A percentile compares a stretch with the other conserved stretches of the same genome.
Evolutionary conservation across 805 yeast species (phyloP).

Genomic region (Isabelozyma gotoi): DNA sequence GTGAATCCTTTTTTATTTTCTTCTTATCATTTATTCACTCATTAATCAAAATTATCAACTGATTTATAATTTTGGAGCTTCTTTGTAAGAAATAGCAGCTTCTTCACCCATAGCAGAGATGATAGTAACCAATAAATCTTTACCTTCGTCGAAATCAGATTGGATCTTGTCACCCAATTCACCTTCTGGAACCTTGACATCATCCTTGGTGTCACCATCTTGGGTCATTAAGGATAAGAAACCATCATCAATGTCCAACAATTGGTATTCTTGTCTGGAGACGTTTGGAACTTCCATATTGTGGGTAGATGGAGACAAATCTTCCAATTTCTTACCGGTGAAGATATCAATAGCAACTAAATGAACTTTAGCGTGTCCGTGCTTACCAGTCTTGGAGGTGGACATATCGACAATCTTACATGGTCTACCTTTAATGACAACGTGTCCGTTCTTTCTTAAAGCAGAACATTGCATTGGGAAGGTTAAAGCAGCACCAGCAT

Average conservation of each 20-base stretch:
- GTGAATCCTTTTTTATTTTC: background rate
- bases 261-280: slow-evolving; percentile 92
- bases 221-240: slow-evolving; percentile 93
- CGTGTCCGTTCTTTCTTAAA: slow-evolving; percentile 99
- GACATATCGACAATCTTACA: slow-evolving; percentile 99
- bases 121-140: slow-evolving; percentile 95
- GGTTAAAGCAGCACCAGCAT: slow-evolving; percentile 98
- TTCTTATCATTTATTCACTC: background rate
- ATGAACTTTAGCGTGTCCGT: slow-evolving; percentile 99
- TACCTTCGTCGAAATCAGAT: slow-evolving; percentile 95
- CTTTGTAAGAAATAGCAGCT: slow-evolving; percentile 98
- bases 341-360: slow-evolving; percentile 98
- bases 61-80: slow-evolving; percentile 75
- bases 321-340: slow-evolving; percentile 99
- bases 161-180: slow-evolving; percentile 93
- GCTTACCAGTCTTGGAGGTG: slow-evolving; percentile 99
- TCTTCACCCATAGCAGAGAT: slow-evolving; percentile 99
- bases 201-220: slow-evolving; percentile 99
- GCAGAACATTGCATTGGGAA: slow-evolving; percentile 99
- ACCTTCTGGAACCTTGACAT: slow-evolving; percentile 97
- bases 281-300: slow-evolving; percentile 99
- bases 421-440: slow-evolving; percentile 98
- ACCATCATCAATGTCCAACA: slow-evolving; percentile 97
- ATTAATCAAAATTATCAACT: slow-evolving; percentile 4
- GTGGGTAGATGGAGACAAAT: slow-evolving; percentile 99